Evolutionary conservation across 108 stramenopile genomes (phyloP), one percentile per base, ranked within the genome.

Genomic region (Pseudonitzschia multistriata): DNA sequence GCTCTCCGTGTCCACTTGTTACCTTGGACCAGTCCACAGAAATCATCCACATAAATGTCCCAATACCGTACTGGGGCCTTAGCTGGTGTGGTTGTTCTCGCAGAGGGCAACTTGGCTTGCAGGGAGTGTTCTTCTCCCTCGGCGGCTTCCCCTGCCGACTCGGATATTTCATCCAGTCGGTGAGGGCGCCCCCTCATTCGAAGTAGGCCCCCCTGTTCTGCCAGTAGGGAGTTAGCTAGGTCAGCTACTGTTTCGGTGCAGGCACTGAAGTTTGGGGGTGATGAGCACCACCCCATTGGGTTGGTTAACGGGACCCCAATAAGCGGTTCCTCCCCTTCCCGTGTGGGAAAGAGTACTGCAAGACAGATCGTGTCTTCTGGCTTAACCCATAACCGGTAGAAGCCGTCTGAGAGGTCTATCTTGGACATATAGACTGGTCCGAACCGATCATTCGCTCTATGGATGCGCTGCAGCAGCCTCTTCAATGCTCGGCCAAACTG

Each of bases 231-330:
- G 30, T 82, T 70, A 10, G 74, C 74, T 3, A 82, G 37, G 37
- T 79, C 79, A 15, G 68, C 50, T 0, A 62, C 55, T 25, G 77
- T 79, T 67, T 83, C 79, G 15, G 82, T 77, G 37, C 71, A 78
- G 3, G 79, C 68, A 13, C 66, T 70, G 45, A 84, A 79, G 28
- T 62, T 72, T 19, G 78, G 82, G 10, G 82, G 82, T 1, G 67
- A 65, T 15, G 76, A 70, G 68, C 49, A n/a, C 78, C 82, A 83
- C 6, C 82, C 82, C 79, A 83, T 83, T n/a, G 74, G 82, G 19
- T 79, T 65, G 7, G 59, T 47, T 21, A 68, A 34, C 5, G 79
- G 82, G 25, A 83, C 39, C 5, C 74, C 82, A 5, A 83, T 35
- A 4, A 70, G 25, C 0, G 80, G 53, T 5, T 10, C 15, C 24